phyloP scores from a whole-genome alignment of 306 rosid species.

The Rubus parviflorus region DNA sequence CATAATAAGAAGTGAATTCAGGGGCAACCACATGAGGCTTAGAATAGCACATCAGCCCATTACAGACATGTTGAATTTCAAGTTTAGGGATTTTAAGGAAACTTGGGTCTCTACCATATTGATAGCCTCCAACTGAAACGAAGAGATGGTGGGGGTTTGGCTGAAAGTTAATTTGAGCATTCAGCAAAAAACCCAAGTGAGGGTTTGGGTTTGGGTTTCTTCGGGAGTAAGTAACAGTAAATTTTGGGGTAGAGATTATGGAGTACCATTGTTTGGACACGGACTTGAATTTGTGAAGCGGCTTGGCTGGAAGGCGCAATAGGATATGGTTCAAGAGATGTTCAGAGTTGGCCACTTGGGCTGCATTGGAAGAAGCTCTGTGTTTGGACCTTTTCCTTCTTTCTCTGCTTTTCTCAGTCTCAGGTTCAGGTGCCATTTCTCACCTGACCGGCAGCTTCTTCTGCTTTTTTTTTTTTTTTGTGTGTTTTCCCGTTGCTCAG shows the following conservation, averaged over 20 bases:
- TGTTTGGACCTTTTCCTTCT: background rate
- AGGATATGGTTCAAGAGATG: slow-evolving; percentile 3
- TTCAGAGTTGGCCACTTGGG: background rate
- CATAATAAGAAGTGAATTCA: slow-evolving; percentile 16
- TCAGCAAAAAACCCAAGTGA: background rate
- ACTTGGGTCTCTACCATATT: background rate
- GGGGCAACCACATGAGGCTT: background rate
- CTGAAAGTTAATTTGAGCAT: background rate
- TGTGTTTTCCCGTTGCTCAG: no score
- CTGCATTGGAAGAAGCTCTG: background rate
- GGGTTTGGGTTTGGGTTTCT: background rate
- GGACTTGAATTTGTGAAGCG: background rate
- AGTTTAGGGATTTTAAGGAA: background rate
- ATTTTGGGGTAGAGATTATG: background rate
- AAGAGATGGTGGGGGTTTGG: background rate
- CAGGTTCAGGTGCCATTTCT: background rate
- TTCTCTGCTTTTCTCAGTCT: background rate
- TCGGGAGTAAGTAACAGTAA: background rate
- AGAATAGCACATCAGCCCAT: slow-evolving; percentile 34
- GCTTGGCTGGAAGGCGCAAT: background rate
- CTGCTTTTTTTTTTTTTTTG: no score
- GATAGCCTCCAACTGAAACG: background rate
- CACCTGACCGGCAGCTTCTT: no score
- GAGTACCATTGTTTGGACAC: slow-evolving; percentile 12
- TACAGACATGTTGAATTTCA: slow-evolving; percentile 31